A percentile compares a stretch with the other conserved stretches of the same genome.
These are phyloP conservation scores for Spencermartinsiella ligniputridi DNA, from an alignment of 1,139 yeast species.

Conservation along the genomic window DNA sequence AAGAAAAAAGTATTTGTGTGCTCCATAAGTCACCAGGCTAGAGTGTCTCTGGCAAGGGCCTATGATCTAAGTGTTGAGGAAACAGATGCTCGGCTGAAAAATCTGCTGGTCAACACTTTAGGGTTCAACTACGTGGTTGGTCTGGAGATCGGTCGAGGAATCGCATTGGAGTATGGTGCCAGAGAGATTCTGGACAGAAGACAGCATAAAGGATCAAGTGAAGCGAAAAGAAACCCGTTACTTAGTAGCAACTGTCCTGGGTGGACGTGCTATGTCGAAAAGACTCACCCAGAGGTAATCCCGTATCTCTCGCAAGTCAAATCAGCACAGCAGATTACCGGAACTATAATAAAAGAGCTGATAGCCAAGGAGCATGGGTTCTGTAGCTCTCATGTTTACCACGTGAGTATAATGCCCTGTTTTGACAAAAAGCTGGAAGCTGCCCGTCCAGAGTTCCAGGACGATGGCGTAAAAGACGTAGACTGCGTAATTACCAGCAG, in stretches of 20 bases:
- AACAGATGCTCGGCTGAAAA: constrained; percentile 58
- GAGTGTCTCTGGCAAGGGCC: constrained; percentile 78
- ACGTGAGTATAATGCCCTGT: constrained; percentile 90
- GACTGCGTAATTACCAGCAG: constrained; percentile 93
- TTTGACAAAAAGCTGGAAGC: constrained; percentile 96
- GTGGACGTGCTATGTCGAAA: constrained; percentile 93
- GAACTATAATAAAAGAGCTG: constrained; percentile 62
- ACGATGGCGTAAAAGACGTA: constrained; percentile 52
- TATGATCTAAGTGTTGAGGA: constrained; percentile 48
- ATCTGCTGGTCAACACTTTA: constrained; percentile 54
- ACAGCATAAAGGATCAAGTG: neutral
- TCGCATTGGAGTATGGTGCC: constrained; percentile 61
- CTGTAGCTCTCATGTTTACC: constrained; percentile 51
- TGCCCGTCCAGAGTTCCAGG: constrained; percentile 65
- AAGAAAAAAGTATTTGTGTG: constrained; percentile 52
- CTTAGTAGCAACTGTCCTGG: constrained; percentile 86
- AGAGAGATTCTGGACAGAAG: constrained; percentile 40
- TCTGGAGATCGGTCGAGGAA: constrained; percentile 71
- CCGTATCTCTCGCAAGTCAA: constrained; percentile 56
- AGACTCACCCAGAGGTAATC: constrained; percentile 82
- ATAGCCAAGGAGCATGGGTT: constrained; percentile 37
- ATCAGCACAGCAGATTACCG: constrained; percentile 93
- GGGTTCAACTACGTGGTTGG: constrained; percentile 80
- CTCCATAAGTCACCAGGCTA: constrained; percentile 79
- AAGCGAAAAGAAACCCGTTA: constrained; percentile 38